Evolutionary conservation across 1,139 yeast genomes (phyloP).

Genomic region (Blastobotrys persicus): DNA sequence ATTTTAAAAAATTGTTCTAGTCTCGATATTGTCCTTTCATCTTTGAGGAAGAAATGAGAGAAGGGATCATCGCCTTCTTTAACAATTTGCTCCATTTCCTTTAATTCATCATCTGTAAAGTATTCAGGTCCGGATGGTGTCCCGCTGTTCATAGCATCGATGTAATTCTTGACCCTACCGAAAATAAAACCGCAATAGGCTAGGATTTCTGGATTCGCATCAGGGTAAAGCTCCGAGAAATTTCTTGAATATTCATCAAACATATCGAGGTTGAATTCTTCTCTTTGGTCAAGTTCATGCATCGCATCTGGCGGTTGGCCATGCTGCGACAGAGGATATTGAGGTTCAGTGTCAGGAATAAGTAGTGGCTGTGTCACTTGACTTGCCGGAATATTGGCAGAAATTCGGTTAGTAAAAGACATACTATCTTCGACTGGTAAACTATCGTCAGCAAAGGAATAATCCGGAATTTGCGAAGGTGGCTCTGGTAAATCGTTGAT

Average conservation of each 20-base stretch:
- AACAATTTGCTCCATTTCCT: not conserved
- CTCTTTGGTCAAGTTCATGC: not conserved
- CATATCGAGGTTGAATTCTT: not conserved
- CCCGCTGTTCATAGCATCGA: not conserved
- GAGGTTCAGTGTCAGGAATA: no score
- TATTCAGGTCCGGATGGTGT: not conserved
- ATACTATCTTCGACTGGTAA: no score
- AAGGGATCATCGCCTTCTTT: not conserved
- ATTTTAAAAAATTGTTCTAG: not conserved
- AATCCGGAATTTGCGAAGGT: not conserved
- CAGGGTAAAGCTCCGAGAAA: not conserved
- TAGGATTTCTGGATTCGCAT: not conserved
- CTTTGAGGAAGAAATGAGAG: not conserved
- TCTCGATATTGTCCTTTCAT: not conserved
- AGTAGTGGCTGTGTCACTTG: no score
- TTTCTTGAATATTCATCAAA: not conserved
- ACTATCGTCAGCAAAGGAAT: not conserved
- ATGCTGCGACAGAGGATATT: not conserved
- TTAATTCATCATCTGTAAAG: not conserved
- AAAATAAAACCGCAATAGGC: constrained; percentile 3
- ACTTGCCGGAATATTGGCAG: no score
- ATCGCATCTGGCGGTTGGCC: not conserved
- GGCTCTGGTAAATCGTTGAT: not conserved
- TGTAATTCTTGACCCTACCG: not conserved
- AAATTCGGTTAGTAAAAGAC: not conserved